Percentiles rank a stretch among this genome's conserved stretches.
phyloP scores from a whole-genome alignment of 805 yeast species.

The Candida glaebosa region DNA sequence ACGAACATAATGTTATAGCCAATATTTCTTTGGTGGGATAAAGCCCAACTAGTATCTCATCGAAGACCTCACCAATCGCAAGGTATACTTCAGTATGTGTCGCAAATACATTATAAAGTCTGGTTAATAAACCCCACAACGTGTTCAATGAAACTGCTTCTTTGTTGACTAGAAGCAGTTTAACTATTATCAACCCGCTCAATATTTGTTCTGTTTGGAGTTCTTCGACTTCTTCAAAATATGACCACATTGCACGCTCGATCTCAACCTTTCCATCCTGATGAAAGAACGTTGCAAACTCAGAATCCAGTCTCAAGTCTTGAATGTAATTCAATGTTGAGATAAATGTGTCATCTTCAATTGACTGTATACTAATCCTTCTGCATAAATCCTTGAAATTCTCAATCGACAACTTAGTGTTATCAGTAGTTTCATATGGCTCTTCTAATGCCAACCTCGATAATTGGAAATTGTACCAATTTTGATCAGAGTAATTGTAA shows the following conservation, averaged over 20 bases:
- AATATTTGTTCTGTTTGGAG: constrained; percentile 13
- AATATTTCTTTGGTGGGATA: constrained; percentile 21
- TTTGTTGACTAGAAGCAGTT: constrained; percentile 32
- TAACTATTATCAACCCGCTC: constrained; percentile 33
- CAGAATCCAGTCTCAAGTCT: constrained; percentile 9
- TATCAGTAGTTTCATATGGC: constrained; percentile 5
- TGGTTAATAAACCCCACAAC: constrained; percentile 24
- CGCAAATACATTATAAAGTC: constrained; percentile 13
- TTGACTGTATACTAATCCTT: constrained; percentile 3
- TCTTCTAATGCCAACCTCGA: constrained; percentile 16
- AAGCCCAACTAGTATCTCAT: constrained; percentile 26
- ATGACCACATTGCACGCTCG: constrained; percentile 20
- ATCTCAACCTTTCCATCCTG: constrained; percentile 13
- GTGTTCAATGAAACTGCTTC: constrained; percentile 14
- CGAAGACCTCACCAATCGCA: constrained; percentile 23
- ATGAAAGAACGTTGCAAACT: constrained; percentile 14
- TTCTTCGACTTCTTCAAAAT: constrained; percentile 9
- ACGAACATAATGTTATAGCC: constrained; percentile 11
- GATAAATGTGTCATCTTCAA: constrained; percentile 8
- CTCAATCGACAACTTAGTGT: constrained; percentile 12
- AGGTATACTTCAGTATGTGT: constrained; percentile 6
- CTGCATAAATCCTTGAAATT: constrained; percentile 13
- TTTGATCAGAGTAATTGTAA: constrained; percentile 29
- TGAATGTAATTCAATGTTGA: constrained; percentile 16
- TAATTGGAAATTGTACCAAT: constrained; percentile 40